Conservation (phyloP, 768 basidiomycete species). For the Porphyrellus cyaneotinctus region DNA sequence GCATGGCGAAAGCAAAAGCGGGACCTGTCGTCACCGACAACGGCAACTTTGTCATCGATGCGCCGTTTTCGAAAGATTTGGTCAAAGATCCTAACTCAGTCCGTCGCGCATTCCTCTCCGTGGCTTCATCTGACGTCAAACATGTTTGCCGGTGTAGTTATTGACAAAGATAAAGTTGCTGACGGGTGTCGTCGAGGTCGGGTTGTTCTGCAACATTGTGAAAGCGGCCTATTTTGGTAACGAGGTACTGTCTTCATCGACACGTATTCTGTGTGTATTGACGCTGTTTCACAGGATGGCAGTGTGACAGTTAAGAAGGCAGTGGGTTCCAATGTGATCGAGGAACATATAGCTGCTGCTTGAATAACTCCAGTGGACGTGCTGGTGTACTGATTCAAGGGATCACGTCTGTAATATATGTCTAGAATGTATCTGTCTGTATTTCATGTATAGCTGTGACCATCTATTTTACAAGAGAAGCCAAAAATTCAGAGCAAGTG, state of each 20-base stretch:
- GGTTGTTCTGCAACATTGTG: slow-evolving; percentile 91
- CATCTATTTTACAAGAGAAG: too few relatives aligned
- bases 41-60: slow-evolving; percentile 96
- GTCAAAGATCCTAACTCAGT: slow-evolving; percentile 69
- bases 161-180: slow-evolving; percentile 84
- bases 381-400: too few relatives aligned
- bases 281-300: slow-evolving; percentile 47
- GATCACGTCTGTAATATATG: not conserved
- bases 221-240: slow-evolving; percentile 97
- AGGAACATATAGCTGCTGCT: slow-evolving; percentile 13
- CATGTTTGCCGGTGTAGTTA: slow-evolving; percentile 59
- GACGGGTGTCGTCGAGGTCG: slow-evolving; percentile 98
- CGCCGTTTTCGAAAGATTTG: slow-evolving; percentile 71
- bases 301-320: slow-evolving; percentile 60
- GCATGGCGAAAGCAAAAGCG: slow-evolving; percentile 93
- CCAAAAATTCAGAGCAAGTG: too few relatives aligned
- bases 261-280: not conserved
- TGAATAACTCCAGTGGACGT: not conserved
- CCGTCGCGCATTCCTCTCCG: not conserved
- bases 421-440: not conserved
- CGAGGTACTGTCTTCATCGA: slow-evolving; percentile 41
- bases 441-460: too few relatives aligned
- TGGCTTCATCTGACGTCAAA: not conserved
- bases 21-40: slow-evolving; percentile 98
- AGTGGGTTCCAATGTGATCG: slow-evolving; percentile 16